Base-by-base conservation (phyloP, 306 rosid species). In the Cucumis melo region DNA sequence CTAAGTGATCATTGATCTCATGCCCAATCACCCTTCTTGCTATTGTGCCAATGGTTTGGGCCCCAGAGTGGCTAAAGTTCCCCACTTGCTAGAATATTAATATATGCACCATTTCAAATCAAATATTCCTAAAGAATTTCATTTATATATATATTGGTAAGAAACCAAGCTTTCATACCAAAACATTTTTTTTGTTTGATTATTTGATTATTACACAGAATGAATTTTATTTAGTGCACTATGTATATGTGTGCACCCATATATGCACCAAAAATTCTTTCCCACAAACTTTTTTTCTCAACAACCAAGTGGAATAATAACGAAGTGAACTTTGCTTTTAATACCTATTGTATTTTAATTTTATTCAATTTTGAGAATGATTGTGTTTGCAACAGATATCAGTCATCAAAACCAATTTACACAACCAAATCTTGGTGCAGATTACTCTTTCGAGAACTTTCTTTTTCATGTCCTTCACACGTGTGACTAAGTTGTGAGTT, bases 41-140 rank as follows among this genome's bases (percentile, higher is more conserved):
- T 5, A 71, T 71, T 48, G 21, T 24, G 20, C 59, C 57, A 46
- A 50, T 72, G 10, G 61, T 17, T 1, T 73, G 77, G 59, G 59
- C 77, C 77, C 76, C 44, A 38, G 2, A 16, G 36, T 72, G 44
- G 77, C 21, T 29, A 73, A 51, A 53, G 77, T 60, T 51, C 17
- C 76, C 76, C 77, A 73, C 77, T 73, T 73, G 62, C 77, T 51
- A 73, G 5, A 27, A 51, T 50, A 51, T 50, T 51, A 73, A 73
- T 73, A 29, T 29, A 73, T 10, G 46, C 77, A 27, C 39, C 58
- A 15, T 51, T 32, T 32, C 17, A 16, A 51, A 73, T 51, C 60
- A 29, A 27, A 73, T 73, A 29, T 73, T 27, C 27, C 38, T 51
- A 24, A 46, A 71, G 44, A 32, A 51, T 29, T 71, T 51, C 10